A percentile compares a stretch with the other conserved stretches of the same genome.
Conservation (phyloP, 2,329 filamentous ascomycete genomes). For the Alternaria solani region DNA sequence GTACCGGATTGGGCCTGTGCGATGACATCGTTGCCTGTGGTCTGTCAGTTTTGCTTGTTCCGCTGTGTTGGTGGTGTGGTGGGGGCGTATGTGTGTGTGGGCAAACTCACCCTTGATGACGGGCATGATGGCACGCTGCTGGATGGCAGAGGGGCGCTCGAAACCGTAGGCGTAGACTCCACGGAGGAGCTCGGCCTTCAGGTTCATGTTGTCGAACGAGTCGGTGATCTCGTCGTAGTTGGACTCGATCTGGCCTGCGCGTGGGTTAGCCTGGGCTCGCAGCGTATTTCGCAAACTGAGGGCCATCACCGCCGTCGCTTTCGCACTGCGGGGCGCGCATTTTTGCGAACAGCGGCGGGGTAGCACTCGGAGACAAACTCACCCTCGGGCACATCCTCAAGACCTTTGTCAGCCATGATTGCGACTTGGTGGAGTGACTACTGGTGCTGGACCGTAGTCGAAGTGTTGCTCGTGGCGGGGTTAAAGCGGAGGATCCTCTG, state of each 20-base stretch:
- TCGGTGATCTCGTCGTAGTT: conserved; percentile 99
- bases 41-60: conserved; percentile 34
- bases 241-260: conserved; percentile 95
- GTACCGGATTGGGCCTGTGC: conserved; percentile 99
- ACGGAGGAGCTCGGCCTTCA: conserved; percentile 96
- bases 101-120: conserved; percentile 90
- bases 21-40: conserved; percentile 89
- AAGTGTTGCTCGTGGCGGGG: conserved; percentile 49
- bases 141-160: conserved; percentile 98
- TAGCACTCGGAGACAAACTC: conserved; percentile 57
- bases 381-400: conserved; percentile 97
- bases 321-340: conserved; percentile 22
- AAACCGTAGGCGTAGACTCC: conserved; percentile 99
- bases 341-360: conserved; percentile 7
- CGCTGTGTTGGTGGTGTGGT: background rate
- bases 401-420: conserved; percentile 99
- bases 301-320: conserved; percentile 12
- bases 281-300: background rate
- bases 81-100: background rate
- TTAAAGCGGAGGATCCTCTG: conserved; percentile 53
- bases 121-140: conserved; percentile 99
- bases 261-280: conserved; percentile 26
- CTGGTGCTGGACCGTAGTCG: conserved; percentile 69
- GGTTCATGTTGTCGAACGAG: conserved; percentile 97
- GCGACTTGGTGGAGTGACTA: conserved; percentile 69